phyloP scores from a whole-genome alignment of 2,329 filamentous ascomycete genomes.

The Exutisphaerella laricina region DNA sequence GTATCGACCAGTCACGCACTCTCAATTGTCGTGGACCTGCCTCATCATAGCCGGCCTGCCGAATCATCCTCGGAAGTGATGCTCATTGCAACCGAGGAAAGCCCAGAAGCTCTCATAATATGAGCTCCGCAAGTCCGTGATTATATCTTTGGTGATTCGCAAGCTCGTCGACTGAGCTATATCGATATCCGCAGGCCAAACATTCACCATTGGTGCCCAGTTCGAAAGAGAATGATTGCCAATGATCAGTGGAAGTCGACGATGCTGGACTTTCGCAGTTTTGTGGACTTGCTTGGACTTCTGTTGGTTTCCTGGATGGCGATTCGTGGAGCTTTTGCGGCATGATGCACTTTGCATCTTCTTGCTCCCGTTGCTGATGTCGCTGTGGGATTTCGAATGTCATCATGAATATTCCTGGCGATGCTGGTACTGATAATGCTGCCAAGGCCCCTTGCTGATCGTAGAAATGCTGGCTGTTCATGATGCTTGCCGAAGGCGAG shows the following conservation, averaged over 20 bases:
- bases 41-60: not conserved
- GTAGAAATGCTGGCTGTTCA: not conserved
- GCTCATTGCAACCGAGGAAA: slow-evolving; percentile 9
- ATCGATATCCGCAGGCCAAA: slow-evolving; percentile 22
- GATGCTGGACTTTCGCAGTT: slow-evolving; percentile 11
- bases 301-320: slow-evolving; percentile 5
- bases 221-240: slow-evolving; percentile 11
- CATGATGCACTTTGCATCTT: slow-evolving; percentile 1
- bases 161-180: slow-evolving; percentile 20
- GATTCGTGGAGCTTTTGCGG: slow-evolving; percentile 8
- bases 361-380: not conserved
- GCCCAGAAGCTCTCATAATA: slow-evolving; percentile 10
- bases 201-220: slow-evolving; percentile 15
- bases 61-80: not conserved
- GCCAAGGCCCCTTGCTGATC: not conserved
- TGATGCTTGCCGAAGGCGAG: not conserved
- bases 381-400: not conserved
- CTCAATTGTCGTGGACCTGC: no score
- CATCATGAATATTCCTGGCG: not conserved
- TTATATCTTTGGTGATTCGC: slow-evolving; percentile 21
- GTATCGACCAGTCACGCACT: no score
- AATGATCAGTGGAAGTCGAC: slow-evolving; percentile 13
- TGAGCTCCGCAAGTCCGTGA: slow-evolving; percentile 21
- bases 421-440: not conserved
- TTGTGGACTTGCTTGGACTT: not conserved